Evolutionary conservation across 164 flowering plant genomes (phyloP).

Genomic region (Nymphaea thermarum): DNA sequence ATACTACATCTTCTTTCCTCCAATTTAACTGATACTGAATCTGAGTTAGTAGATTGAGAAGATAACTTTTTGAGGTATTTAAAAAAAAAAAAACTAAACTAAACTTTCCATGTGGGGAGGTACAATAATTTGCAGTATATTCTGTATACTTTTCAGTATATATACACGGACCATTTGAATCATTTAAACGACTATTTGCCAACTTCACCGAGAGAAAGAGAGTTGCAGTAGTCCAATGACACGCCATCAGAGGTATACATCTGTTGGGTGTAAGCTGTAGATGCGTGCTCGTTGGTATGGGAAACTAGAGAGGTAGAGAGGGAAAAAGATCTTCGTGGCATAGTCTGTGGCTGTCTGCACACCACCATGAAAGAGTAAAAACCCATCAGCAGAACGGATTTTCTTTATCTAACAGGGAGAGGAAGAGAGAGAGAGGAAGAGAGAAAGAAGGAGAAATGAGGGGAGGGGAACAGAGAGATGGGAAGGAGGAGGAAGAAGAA

Average conservation of each 20-base stretch:
- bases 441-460: neutral
- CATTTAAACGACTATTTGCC: too few species aligned
- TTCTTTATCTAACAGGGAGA: neutral
- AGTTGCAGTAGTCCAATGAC: neutral
- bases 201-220: neutral
- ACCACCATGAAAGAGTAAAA: neutral
- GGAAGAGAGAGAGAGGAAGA: neutral
- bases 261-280: neutral
- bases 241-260: neutral
- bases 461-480: conserved; percentile 3
- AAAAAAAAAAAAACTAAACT: too few species aligned
- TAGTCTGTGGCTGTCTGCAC: neutral
- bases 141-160: too few species aligned
- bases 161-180: too few species aligned
- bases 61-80: too few species aligned
- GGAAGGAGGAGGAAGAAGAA: conserved; percentile 43
- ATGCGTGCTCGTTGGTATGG: too few species aligned
- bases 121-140: too few species aligned
- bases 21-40: too few species aligned
- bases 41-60: too few species aligned
- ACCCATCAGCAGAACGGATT: neutral
- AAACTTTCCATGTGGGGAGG: too few species aligned
- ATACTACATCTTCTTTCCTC: too few species aligned
- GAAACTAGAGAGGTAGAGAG: too few species aligned
- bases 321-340: neutral